Percentiles rank a stretch among this genome's conserved stretches.
phyloP scores from a whole-genome alignment of 306 rosid species.

The Trichosanthes cucumerina region DNA sequence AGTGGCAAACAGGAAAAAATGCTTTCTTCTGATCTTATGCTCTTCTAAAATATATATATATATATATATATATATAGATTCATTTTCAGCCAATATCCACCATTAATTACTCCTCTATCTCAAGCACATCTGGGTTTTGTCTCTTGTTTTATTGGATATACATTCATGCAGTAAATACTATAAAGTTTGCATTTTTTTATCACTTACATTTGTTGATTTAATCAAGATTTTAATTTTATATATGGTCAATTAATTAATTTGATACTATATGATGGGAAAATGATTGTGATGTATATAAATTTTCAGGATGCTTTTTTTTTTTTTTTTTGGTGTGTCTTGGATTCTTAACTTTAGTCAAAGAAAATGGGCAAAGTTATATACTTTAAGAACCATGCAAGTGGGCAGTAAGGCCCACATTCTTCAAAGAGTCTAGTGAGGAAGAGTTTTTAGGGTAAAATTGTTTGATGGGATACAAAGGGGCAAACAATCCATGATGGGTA shows the following conservation, averaged over 20 bases:
- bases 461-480: slow-evolving; percentile 10
- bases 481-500: slow-evolving; percentile 1
- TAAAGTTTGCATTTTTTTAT: background rate
- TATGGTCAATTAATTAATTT: background rate
- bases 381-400: background rate
- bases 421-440: background rate
- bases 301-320: background rate
- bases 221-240: no score
- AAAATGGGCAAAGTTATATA: background rate
- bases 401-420: slow-evolving; percentile 1
- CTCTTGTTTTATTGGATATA: background rate
- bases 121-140: background rate
- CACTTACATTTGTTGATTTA: background rate
- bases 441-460: background rate
- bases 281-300: background rate
- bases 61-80: background rate
- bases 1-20: background rate
- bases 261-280: background rate
- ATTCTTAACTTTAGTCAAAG: slow-evolving; percentile 4
- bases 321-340: background rate
- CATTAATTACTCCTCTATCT: background rate
- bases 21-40: slow-evolving; percentile 1
- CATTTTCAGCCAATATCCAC: background rate
- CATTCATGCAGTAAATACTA: background rate
- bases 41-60: background rate